Conservation (phyloP, 345 rosid species). For the Clausena lansium region DNA sequence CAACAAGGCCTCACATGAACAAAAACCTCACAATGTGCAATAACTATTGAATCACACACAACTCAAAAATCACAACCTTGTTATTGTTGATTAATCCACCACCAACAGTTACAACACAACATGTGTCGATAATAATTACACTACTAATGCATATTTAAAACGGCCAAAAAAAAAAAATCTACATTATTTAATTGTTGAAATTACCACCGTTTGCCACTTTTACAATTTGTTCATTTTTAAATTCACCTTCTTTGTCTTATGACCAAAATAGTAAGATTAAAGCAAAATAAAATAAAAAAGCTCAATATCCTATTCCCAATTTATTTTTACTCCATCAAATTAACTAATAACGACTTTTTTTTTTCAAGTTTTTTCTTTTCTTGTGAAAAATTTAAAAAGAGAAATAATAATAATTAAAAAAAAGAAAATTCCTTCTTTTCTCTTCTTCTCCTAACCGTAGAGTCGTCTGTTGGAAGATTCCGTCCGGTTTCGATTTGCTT, state of each 20-base stretch:
- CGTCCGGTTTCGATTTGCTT: constrained; percentile 34
- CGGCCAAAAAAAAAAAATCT: not conserved
- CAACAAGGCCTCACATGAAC: too few relatives aligned
- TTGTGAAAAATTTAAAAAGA: constrained; percentile 4
- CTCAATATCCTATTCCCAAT: not conserved
- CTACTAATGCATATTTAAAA: too few relatives aligned
- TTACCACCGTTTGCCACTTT: not conserved
- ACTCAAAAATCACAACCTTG: not conserved
- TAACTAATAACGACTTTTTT: constrained; percentile 10
- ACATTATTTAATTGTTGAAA: not conserved
- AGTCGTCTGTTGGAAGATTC: constrained; percentile 47
- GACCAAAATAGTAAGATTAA: not conserved
- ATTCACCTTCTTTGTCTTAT: not conserved
- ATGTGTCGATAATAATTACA: not conserved
- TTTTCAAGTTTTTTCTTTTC: not conserved
- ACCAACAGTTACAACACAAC: not conserved
- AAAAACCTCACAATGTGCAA: not conserved
- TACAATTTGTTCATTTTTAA: not conserved
- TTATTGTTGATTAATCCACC: not conserved
- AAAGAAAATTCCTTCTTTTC: constrained; percentile 24
- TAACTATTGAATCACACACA: not conserved
- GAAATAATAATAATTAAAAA: constrained; percentile 21
- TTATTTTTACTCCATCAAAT: constrained; percentile 14
- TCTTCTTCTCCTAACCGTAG: constrained; percentile 38
- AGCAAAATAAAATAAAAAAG: not conserved